These are phyloP conservation scores for Diplodia intermedia DNA, from an alignment of 2,329 filamentous ascomycete species.

Conservation along the genomic window DNA sequence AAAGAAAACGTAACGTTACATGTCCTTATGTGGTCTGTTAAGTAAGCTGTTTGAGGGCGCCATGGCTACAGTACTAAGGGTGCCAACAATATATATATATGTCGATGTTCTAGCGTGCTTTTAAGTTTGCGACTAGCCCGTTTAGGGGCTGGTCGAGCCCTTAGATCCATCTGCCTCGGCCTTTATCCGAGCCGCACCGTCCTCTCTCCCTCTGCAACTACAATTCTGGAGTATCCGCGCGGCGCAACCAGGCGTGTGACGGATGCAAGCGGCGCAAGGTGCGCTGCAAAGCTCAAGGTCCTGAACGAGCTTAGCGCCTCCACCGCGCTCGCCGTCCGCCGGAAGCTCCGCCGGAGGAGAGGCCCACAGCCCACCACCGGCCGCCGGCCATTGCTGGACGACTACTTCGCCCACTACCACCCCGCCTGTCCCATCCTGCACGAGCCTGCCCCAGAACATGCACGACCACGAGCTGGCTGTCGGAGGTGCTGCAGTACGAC, in stretches of 20 bases:
- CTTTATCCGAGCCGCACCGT: not conserved
- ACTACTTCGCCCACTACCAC: slow-evolving; percentile 60
- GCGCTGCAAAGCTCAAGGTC: slow-evolving; percentile 40
- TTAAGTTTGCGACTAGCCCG: not conserved
- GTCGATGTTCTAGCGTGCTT: not conserved
- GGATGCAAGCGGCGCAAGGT: slow-evolving; percentile 22
- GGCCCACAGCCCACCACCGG: not conserved
- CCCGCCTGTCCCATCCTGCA: slow-evolving; percentile 57
- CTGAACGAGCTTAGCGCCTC: slow-evolving; percentile 10
- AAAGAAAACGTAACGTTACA: too few relatives aligned
- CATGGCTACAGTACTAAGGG: too few relatives aligned
- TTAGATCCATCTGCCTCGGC: not conserved
- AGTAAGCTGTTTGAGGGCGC: too few relatives aligned
- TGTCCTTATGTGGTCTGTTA: too few relatives aligned
- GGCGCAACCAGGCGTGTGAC: slow-evolving; percentile 13
- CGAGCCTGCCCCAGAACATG: slow-evolving; percentile 55
- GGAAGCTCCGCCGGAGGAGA: not conserved
- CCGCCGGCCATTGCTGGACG: slow-evolving; percentile 42
- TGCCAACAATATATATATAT: too few relatives aligned
- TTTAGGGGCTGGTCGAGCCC: too few relatives aligned
- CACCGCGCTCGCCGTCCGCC: not conserved
- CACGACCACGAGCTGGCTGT: slow-evolving; percentile 43
- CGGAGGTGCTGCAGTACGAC: slow-evolving; percentile 4
- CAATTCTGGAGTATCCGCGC: not conserved
- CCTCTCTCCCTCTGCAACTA: not conserved